Evolutionary conservation across 495 filamentous ascomycete species (phyloP).

Genomic region (Tuber microsphaerosporum): DNA sequence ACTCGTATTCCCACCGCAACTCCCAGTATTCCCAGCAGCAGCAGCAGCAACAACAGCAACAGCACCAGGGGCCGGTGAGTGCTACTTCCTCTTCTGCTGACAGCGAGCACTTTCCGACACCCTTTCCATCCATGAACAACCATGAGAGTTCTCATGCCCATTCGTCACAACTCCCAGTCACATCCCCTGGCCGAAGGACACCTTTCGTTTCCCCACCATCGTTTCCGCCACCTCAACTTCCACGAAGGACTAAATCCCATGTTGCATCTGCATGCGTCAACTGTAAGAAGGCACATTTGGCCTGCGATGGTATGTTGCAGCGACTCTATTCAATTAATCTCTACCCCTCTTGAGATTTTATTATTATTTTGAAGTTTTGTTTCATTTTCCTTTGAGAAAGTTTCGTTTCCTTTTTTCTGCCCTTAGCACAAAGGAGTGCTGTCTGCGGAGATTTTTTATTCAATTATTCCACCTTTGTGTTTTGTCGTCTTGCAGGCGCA

Average conservation of each 20-base stretch:
- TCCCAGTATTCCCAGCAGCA: constrained; percentile 19
- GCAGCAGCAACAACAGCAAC: constrained; percentile 40
- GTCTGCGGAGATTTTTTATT: background rate
- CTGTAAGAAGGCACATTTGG: constrained; percentile 92
- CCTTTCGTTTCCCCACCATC: constrained; percentile 36
- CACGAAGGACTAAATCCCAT: constrained; percentile 85
- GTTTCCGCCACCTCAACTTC: constrained; percentile 53
- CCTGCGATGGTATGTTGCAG: constrained; percentile 61
- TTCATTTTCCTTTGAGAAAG: constrained; percentile 6
- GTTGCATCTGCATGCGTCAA: constrained; percentile 95
- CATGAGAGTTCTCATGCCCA: constrained; percentile 29
- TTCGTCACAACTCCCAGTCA: constrained; percentile 41
- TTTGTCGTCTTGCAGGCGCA: constrained; percentile 15
- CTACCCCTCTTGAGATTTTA: constrained; percentile 9
- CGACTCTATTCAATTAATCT: constrained; percentile 41
- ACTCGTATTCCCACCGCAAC: constrained; percentile 31
- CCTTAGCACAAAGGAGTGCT: background rate
- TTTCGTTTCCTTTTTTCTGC: background rate
- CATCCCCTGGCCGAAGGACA: constrained; percentile 38
- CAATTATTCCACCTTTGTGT: background rate
- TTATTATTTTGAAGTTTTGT: constrained; percentile 15
- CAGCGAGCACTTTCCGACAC: constrained; percentile 38
- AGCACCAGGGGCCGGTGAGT: constrained; percentile 26
- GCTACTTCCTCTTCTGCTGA: constrained; percentile 23
- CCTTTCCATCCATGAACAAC: constrained; percentile 33